These are phyloP conservation scores for Maudiozyma humilis DNA, from an alignment of 1,139 yeast genomes.

Conservation along the genomic window DNA sequence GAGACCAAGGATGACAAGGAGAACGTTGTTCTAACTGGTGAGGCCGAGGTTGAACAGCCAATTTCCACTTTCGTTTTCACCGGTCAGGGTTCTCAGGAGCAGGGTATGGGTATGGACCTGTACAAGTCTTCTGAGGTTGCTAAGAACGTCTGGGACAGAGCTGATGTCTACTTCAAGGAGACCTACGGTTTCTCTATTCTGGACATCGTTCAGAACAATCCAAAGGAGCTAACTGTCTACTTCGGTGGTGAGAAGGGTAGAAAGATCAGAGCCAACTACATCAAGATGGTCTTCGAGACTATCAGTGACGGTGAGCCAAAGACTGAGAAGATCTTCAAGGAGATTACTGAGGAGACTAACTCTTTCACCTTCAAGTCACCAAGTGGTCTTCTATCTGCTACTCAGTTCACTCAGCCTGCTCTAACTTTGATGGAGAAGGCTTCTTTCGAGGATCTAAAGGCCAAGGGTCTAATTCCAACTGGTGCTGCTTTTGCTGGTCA, in stretches of 20 bases:
- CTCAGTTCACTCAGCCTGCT: slow-evolving; percentile 99
- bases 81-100: slow-evolving; percentile 99
- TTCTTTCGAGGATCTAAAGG: slow-evolving; percentile 91
- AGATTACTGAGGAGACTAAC: slow-evolving; percentile 70
- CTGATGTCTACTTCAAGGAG: slow-evolving; percentile 83
- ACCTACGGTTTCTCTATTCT: slow-evolving; percentile 96
- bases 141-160: slow-evolving; percentile 93
- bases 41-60: slow-evolving; percentile 98
- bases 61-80: slow-evolving; percentile 94
- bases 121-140: slow-evolving; percentile 89
- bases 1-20: slow-evolving; percentile 80
- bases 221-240: slow-evolving; percentile 88
- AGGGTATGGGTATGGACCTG: slow-evolving; percentile 99
- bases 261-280: slow-evolving; percentile 86
- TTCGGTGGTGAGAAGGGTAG: slow-evolving; percentile 98
- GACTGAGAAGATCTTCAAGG: slow-evolving; percentile 93
- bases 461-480: slow-evolving; percentile 90
- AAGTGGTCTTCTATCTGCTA: slow-evolving; percentile 91
- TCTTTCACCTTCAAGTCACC: slow-evolving; percentile 87
- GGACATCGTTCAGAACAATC: slow-evolving; percentile 92
- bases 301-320: slow-evolving; percentile 76
- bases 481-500: slow-evolving; percentile 97
- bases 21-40: slow-evolving; percentile 77
- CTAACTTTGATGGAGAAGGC: slow-evolving; percentile 99
- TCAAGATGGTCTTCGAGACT: slow-evolving; percentile 95